Conservation (phyloP, 495 filamentous ascomycete species). For the Podospora fimiseda region DNA sequence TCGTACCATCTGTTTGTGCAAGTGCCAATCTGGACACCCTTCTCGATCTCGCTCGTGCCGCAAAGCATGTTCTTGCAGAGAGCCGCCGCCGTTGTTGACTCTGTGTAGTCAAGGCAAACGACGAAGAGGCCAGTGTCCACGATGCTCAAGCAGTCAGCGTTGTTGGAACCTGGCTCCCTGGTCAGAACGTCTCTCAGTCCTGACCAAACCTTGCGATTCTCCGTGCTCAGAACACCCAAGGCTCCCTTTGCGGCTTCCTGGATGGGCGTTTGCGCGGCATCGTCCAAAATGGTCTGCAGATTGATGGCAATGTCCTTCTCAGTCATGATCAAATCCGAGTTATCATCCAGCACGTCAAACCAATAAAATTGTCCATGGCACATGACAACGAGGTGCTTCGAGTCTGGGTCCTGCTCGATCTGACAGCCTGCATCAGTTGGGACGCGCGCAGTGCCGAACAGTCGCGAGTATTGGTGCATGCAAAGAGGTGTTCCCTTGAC, state of each 20-base stretch:
- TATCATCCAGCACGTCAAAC: slow-evolving; percentile 96
- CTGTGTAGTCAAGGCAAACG: slow-evolving; percentile 85
- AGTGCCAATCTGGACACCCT: slow-evolving; percentile 91
- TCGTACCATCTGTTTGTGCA: slow-evolving; percentile 99
- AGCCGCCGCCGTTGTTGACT: slow-evolving; percentile 69
- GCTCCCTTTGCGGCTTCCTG: slow-evolving; percentile 92
- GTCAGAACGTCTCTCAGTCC: slow-evolving; percentile 84
- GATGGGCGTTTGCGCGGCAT: slow-evolving; percentile 81
- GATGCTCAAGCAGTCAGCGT: slow-evolving; percentile 87
- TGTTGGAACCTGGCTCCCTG: slow-evolving; percentile 80
- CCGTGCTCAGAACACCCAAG: slow-evolving; percentile 87
- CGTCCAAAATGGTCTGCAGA: slow-evolving; percentile 83
- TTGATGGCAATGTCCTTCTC: slow-evolving; percentile 93
- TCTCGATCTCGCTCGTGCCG: slow-evolving; percentile 83
- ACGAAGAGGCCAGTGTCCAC: slow-evolving; percentile 93
- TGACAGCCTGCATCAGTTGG: slow-evolving; percentile 94
- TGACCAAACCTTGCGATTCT: slow-evolving; percentile 95
- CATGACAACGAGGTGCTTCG: slow-evolving; percentile 89
- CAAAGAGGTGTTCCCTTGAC: slow-evolving; percentile 74
- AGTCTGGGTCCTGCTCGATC: slow-evolving; percentile 83
- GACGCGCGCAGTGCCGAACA: slow-evolving; percentile 92
- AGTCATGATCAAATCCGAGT: slow-evolving; percentile 92
- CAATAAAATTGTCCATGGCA: slow-evolving; percentile 98
- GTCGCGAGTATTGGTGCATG: slow-evolving; percentile 96
- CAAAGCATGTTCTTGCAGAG: slow-evolving; percentile 98